phyloP scores from a whole-genome alignment of 2,329 filamentous ascomycete genomes.

The Aspergillus neotritici region DNA sequence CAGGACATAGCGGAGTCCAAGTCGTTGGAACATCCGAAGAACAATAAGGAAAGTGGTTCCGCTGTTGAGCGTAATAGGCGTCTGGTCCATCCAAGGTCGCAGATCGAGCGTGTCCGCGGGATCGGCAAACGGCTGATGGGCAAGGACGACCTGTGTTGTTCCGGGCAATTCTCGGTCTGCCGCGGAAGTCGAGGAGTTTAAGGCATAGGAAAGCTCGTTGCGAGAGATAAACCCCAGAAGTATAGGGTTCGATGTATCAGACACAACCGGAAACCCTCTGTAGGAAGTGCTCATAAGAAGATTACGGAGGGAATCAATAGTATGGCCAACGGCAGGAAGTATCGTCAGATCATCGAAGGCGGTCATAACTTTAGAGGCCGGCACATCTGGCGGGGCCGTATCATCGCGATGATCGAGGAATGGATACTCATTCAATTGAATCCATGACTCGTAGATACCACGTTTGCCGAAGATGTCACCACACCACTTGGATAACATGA shows the following conservation, averaged over 20 bases:
- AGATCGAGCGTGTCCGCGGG: conserved; percentile 75
- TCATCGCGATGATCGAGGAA: conserved; percentile 91
- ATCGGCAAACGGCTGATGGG: conserved; percentile 74
- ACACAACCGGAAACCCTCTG: conserved; percentile 88
- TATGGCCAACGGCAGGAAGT: conserved; percentile 81
- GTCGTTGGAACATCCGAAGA: conserved; percentile 87
- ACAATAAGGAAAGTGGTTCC: conserved; percentile 75
- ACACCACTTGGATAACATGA: conserved; percentile 98
- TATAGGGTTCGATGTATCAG: conserved; percentile 67
- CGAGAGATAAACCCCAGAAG: conserved; percentile 91
- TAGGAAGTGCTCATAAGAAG: conserved; percentile 70
- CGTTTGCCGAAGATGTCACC: conserved; percentile 88
- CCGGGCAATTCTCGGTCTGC: conserved; percentile 49
- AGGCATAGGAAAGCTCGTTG: conserved; percentile 77
- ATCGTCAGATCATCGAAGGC: conserved; percentile 83
- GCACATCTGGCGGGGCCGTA: conserved; percentile 69
- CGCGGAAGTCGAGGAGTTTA: conserved; percentile 55
- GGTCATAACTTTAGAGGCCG: conserved; percentile 87
- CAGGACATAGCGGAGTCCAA: conserved; percentile 83
- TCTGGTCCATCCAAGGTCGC: conserved; percentile 98
- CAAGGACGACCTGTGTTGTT: conserved; percentile 76
- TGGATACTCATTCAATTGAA: conserved; percentile 90
- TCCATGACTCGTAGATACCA: conserved; percentile 98
- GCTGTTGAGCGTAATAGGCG: conserved; percentile 80
- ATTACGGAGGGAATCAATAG: conserved; percentile 65